phyloP scores from a whole-genome alignment of 2,329 filamentous ascomycete genomes.

The Verruconis gallopava region DNA sequence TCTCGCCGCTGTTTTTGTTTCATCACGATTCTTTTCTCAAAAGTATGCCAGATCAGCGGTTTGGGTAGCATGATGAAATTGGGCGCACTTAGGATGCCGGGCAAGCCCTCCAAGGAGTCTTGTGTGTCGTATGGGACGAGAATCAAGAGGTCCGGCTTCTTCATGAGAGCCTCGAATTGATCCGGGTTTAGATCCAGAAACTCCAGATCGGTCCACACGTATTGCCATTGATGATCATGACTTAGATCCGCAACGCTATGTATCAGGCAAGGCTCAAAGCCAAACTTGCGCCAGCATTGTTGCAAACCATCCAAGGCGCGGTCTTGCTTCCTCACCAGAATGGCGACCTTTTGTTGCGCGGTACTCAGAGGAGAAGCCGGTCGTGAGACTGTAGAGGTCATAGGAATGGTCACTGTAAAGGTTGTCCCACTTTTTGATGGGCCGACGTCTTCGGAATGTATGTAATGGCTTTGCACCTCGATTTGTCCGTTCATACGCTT shows the following conservation, averaged over 20 bases:
- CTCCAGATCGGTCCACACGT: constrained; percentile 7
- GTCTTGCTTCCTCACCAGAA: constrained; percentile 1
- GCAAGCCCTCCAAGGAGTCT: constrained; percentile 4
- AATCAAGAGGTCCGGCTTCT: neutral
- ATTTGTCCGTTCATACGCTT: constrained; percentile 8
- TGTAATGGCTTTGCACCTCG: constrained; percentile 8
- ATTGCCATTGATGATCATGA: neutral
- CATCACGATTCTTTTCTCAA: neutral
- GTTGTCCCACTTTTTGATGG: constrained; percentile 5
- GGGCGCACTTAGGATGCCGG: constrained; percentile 1
- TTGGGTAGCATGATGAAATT: constrained; percentile 8
- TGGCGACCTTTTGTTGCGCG: constrained; percentile 2
- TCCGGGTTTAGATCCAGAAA: constrained; percentile 2
- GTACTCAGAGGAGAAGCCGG: neutral
- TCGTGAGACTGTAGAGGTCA: constrained; percentile 1
- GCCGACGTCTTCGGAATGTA: constrained; percentile 5
- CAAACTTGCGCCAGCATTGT: constrained; percentile 6
- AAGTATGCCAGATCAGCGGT: constrained; percentile 10
- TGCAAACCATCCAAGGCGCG: constrained; percentile 3
- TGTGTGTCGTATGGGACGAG: constrained; percentile 9
- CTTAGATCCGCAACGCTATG: neutral
- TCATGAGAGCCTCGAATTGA: constrained; percentile 1
- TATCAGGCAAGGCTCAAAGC: neutral
- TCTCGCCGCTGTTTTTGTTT: constrained; percentile 5
- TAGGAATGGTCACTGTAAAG: constrained; percentile 6